Evolutionary conservation across 495 filamentous ascomycete species (phyloP).

Genomic region (Ascobolus immersus): DNA sequence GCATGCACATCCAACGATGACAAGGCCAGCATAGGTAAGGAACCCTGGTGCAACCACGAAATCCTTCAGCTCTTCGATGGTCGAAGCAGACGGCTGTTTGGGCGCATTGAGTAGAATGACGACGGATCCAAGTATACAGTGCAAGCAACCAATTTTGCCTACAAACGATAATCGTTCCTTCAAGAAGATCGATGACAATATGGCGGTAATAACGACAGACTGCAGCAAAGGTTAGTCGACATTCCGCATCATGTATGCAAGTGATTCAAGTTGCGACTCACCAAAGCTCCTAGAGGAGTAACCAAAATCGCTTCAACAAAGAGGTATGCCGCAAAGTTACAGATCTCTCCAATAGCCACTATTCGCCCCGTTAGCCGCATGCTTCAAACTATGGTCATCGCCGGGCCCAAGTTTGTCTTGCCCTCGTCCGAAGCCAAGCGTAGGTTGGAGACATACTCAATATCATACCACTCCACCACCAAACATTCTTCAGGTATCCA

Average conservation of each 20-base stretch:
- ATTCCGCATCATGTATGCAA: neutral
- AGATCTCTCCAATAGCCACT: constrained; percentile 83
- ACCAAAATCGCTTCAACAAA: constrained; percentile 95
- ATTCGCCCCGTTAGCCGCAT: neutral
- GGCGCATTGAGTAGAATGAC: constrained; percentile 90
- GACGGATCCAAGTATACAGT: constrained; percentile 78
- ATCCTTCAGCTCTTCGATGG: constrained; percentile 79
- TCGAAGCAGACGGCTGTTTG: constrained; percentile 50
- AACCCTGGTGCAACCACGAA: constrained; percentile 79
- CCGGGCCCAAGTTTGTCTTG: too few species aligned
- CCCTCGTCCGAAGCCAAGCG: too few species aligned
- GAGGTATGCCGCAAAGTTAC: constrained; percentile 92
- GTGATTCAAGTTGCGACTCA: constrained; percentile 3
- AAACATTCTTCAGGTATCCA: constrained; percentile 86
- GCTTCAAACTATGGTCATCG: neutral
- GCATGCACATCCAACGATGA: constrained; percentile 45
- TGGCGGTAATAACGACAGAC: constrained; percentile 78
- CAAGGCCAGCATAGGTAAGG: constrained; percentile 55
- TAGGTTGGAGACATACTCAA: constrained; percentile 27
- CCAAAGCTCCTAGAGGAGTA: constrained; percentile 73
- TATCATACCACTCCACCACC: constrained; percentile 91
- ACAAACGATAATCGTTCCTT: constrained; percentile 90
- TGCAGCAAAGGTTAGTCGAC: too few species aligned
- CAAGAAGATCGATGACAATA: constrained; percentile 83
- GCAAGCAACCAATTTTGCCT: constrained; percentile 84